Base-by-base conservation (phyloP, 352 stramenopile species). In the Phytophthora meadii region DNA sequence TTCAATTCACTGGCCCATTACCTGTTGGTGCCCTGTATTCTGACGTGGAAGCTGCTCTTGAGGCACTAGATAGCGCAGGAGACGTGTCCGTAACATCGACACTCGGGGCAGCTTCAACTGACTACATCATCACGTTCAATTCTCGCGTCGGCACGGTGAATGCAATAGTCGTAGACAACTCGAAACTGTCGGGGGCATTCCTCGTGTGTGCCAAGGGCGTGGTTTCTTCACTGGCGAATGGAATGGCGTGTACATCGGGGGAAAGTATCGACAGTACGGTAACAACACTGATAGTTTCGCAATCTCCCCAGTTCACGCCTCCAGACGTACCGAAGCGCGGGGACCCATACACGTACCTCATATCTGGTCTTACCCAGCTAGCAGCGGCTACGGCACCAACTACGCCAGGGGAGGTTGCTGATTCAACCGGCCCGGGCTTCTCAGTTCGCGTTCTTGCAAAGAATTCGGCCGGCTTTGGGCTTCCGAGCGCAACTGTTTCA, bases 1-100 rank as follows among this genome's bases (percentile, higher is more conserved):
- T 61, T 5, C 56, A 72, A 17, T 47, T 74, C 4, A 94, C 88
- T 0, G 84, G 88, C 0, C 79, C 88, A 1, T 73, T 95, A 22
- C 54, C 76, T 5, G 74, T 72, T 39, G 77, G 74, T 15, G 80
- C 72, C 2, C 46, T 93, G 5, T 89, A 87, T 71, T 82, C 72
- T 1, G 89, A 97, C 0, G 59, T 98, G 47, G 90, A 93, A 66
- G 72, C 71, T 2, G 84, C 91, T 7, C 41, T 98, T 8, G 81
- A 97, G 72, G 84, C 76, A 24, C 67, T 98, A 5, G 79, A 83
- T 45, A 85, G 69, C 52, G 79, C 87, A 24, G 90, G 91, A 15
- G 84, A 97, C 24, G 91, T 98, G 10, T 80, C 68, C 0, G 91
- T 98, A 4, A 77, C 65, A 2, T 81, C 73, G 10, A 48, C 56